Conservation (phyloP, 2,329 filamentous ascomycete species). For the Clarireedia sp. region DNA sequence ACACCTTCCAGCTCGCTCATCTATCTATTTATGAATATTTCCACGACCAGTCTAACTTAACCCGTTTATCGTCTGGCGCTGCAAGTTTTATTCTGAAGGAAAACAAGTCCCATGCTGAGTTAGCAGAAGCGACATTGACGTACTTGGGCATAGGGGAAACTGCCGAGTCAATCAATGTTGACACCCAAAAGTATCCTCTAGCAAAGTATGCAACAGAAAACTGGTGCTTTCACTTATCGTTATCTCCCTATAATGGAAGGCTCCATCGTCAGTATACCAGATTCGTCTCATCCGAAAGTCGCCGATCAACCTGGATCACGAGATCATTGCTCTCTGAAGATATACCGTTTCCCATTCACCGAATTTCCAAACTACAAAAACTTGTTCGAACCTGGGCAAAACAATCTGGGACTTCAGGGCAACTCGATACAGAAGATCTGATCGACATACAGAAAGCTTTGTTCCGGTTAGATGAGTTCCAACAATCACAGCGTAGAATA, state of each 20-base stretch:
- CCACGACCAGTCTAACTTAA: neutral
- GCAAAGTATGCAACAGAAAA: slow-evolving; percentile 8
- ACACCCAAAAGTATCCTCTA: neutral
- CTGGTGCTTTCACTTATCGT: slow-evolving; percentile 7
- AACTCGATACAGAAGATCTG: slow-evolving; percentile 4
- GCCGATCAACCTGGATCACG: slow-evolving; percentile 6
- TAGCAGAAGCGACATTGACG: slow-evolving; percentile 2
- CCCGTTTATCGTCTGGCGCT: slow-evolving; percentile 1
- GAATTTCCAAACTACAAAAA: slow-evolving; percentile 7
- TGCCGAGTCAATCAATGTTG: neutral
- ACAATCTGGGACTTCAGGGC: neutral
- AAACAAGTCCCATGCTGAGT: neutral
- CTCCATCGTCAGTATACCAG: slow-evolving; percentile 5
- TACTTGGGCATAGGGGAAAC: neutral
- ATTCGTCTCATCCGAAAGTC: slow-evolving; percentile 3
- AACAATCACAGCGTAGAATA: slow-evolving; percentile 4
- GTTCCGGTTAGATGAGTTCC: slow-evolving; percentile 3
- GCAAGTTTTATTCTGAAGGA: slow-evolving; percentile 1
- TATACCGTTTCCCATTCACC: slow-evolving; percentile 5
- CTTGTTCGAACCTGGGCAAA: slow-evolving; percentile 5
- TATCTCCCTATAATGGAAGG: neutral
- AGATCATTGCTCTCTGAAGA: slow-evolving; percentile 6
- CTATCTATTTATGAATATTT: slow-evolving; percentile 7
- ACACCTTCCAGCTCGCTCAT: slow-evolving; percentile 6
- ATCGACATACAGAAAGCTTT: slow-evolving; percentile 8